These are phyloP conservation scores for Nepenthes alata DNA, from an alignment of 179 eudicot species.

Conservation along the genomic window DNA sequence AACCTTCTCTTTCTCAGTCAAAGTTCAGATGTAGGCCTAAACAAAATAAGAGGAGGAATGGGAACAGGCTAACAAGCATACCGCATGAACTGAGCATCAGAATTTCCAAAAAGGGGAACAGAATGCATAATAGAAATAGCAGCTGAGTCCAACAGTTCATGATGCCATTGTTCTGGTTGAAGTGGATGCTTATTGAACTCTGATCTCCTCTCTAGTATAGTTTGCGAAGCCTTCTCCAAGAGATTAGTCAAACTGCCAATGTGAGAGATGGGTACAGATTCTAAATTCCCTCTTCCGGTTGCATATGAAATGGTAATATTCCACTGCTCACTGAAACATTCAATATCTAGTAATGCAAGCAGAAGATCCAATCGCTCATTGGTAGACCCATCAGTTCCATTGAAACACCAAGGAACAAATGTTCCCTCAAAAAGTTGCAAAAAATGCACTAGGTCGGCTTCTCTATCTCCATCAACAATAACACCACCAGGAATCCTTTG, in stretches of 20 bases:
- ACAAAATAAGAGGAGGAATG: neutral
- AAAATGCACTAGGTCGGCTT: constrained; percentile 32
- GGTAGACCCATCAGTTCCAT: constrained; percentile 30
- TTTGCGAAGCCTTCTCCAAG: constrained; percentile 49
- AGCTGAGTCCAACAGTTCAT: constrained; percentile 58
- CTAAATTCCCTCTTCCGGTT: constrained; percentile 21
- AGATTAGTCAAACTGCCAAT: constrained; percentile 40
- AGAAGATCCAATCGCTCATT: constrained; percentile 63
- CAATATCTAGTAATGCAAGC: constrained; percentile 61
- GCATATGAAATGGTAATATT: constrained; percentile 46
- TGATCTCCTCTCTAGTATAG: constrained; percentile 22
- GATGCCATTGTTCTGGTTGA: constrained; percentile 46
- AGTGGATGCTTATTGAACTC: constrained; percentile 9
- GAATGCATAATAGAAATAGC: constrained; percentile 41
- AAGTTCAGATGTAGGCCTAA: neutral
- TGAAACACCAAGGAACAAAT: constrained; percentile 76
- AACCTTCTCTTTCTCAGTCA: too few relatives aligned
- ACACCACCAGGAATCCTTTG: constrained; percentile 14
- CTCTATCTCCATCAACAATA: constrained; percentile 13
- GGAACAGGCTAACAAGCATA: constrained; percentile 15
- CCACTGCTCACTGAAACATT: constrained; percentile 65
- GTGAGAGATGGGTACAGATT: constrained; percentile 14
- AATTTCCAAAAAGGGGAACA: constrained; percentile 24
- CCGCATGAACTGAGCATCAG: constrained; percentile 51
- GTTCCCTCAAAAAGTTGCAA: constrained; percentile 46